These are phyloP conservation scores for Mucuna pruriens DNA, from an alignment of 306 rosid genomes.

Conservation along the genomic window DNA sequence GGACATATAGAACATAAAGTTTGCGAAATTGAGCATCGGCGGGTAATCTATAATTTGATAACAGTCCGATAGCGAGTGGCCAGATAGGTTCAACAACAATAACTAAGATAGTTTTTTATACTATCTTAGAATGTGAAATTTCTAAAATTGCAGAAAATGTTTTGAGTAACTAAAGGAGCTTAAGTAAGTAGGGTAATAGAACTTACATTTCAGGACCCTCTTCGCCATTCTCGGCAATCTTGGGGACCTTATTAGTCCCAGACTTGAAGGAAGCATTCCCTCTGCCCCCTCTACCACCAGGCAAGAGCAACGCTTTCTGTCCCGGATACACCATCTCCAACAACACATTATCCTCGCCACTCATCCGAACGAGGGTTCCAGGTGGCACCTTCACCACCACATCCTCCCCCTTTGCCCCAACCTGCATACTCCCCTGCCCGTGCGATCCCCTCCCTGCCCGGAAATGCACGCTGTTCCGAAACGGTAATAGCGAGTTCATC, in stretches of 20 bases:
- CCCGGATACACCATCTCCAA: conserved; percentile 86
- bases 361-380: conserved; percentile 73
- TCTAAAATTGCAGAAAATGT: too few relatives aligned
- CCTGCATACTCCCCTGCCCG: conserved; percentile 73
- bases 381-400: conserved; percentile 89
- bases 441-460: conserved; percentile 83
- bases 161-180: too few relatives aligned
- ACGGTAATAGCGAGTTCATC: conserved; percentile 83
- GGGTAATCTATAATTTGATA: too few relatives aligned
- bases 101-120: too few relatives aligned
- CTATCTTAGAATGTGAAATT: too few relatives aligned
- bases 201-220: conserved; percentile 78
- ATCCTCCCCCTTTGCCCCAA: conserved; percentile 91
- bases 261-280: conserved; percentile 92
- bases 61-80: too few relatives aligned
- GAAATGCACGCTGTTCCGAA: conserved; percentile 86
- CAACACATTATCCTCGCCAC: conserved; percentile 59
- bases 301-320: conserved; percentile 75
- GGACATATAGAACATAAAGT: too few relatives aligned
- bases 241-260: conserved; percentile 82
- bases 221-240: conserved; percentile 92
- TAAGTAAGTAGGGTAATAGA: not conserved
- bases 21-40: too few relatives aligned
- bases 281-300: conserved; percentile 96
- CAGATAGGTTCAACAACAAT: too few relatives aligned